Base-by-base conservation (phyloP, 768 basidiomycete species). In the Trametes coccinea region DNA sequence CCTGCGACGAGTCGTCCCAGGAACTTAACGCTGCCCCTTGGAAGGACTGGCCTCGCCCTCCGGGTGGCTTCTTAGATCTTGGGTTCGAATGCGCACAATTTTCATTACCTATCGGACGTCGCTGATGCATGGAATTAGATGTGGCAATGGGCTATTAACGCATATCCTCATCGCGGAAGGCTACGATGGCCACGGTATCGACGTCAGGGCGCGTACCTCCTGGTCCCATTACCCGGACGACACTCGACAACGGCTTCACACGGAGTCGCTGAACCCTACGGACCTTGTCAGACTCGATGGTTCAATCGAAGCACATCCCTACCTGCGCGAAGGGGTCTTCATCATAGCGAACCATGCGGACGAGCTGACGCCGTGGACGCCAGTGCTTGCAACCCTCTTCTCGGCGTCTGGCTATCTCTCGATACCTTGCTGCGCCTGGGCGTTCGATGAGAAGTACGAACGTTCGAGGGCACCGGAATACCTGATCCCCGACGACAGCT, bases 261-360 rank as follows among this genome's bases (percentile, higher is more conserved):
- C 93, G 5, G 78, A 84, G 63, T 82, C 92, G 0, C 82, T 97
- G 65, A 82, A 95, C 65, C 93, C 93, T 0, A 81, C 69, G 16
- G 40, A 45, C 61, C 67, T 67, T 46, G 51, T 46, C 55, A 27
- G 56, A 7, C 8, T 33, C 40, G 14, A 40, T 40, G 3, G 6
- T 30, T 11, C 11, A 0, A 6, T 45, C 7, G 49, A 41, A 39
- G 33, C 58, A 8, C 43, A 69, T 39, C 69, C 76, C 30, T 71
- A 72, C 51, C 71, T 84, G 53, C 69, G 69, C 7, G 76, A 77
- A 0, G 84, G 80, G 0, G 74, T 79, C 2, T 98, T 97, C 75
- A 75, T 98, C 59, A 90, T 98, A 52, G 94, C 92, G 8, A 98
- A 98, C 75, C 96, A 98, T 73, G 90, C 95, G 0, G 96, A 98